These are phyloP conservation scores for Sphaerulina populicola DNA, from an alignment of 2,329 filamentous ascomycete genomes.

Conservation along the genomic window DNA sequence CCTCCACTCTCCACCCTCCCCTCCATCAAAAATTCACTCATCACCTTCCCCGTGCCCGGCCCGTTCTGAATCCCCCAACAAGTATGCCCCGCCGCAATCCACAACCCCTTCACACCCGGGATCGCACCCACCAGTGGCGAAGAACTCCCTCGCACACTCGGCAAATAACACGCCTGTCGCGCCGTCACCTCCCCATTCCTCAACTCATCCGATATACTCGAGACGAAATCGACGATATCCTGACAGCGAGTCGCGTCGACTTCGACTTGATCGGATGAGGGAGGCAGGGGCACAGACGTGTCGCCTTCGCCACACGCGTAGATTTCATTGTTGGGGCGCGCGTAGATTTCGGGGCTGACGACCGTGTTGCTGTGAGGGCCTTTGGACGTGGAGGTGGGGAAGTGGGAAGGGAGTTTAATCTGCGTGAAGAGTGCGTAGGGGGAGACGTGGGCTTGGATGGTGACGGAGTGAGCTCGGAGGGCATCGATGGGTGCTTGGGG, in stretches of 20 bases:
- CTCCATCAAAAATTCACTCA: constrained; percentile 43
- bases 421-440: constrained; percentile 80
- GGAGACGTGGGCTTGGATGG: constrained; percentile 55
- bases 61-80: constrained; percentile 99
- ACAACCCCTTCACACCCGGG: constrained; percentile 57
- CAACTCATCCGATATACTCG: constrained; percentile 46
- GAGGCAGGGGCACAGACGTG: constrained; percentile 61
- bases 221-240: constrained; percentile 74
- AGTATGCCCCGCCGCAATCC: constrained; percentile 81
- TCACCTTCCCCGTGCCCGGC: constrained; percentile 58
- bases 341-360: constrained; percentile 87
- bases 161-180: constrained; percentile 88
- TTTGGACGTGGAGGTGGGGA: constrained; percentile 37
- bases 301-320: constrained; percentile 95
- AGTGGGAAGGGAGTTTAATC: constrained; percentile 63
- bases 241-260: constrained; percentile 70
- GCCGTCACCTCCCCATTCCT: constrained; percentile 51
- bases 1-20: constrained; percentile 35
- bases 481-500: constrained; percentile 51
- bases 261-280: constrained; percentile 64
- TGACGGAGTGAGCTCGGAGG: constrained; percentile 56
- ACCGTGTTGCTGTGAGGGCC: constrained; percentile 46
- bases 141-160: constrained; percentile 56
- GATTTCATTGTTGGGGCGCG: constrained; percentile 76
- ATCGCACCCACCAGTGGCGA: constrained; percentile 73